Conservation (phyloP, 164 flowering plant genomes). For the Vitis vinifera region ASM3070453v1 NC_081809.1:5629001-5629500, state of each 20-base stretch:
- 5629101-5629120: background rate
- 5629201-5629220: slow-evolving; percentile 97
- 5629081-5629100: too few relatives aligned
- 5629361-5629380: too few relatives aligned
- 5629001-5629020: background rate
- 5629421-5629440: too few relatives aligned
- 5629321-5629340: background rate
- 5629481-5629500: too few relatives aligned
- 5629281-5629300: background rate
- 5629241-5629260: background rate
- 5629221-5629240: slow-evolving; percentile 19
- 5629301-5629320: too few relatives aligned
- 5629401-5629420: too few relatives aligned
- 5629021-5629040: background rate
- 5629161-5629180: slow-evolving; percentile 99
- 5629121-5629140: slow-evolving; percentile 67
- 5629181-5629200: slow-evolving; percentile 98
- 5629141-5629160: slow-evolving; percentile 95
- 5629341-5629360: too few relatives aligned
- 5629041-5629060: too few relatives aligned
- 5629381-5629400: too few relatives aligned
- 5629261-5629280: background rate
- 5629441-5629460: too few relatives aligned
- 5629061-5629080: slow-evolving; percentile 2
- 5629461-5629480: too few relatives aligned